Evolutionary conservation across 2,329 filamentous ascomycete genomes (phyloP).

Genomic region (Botryotinia convoluta): DNA sequence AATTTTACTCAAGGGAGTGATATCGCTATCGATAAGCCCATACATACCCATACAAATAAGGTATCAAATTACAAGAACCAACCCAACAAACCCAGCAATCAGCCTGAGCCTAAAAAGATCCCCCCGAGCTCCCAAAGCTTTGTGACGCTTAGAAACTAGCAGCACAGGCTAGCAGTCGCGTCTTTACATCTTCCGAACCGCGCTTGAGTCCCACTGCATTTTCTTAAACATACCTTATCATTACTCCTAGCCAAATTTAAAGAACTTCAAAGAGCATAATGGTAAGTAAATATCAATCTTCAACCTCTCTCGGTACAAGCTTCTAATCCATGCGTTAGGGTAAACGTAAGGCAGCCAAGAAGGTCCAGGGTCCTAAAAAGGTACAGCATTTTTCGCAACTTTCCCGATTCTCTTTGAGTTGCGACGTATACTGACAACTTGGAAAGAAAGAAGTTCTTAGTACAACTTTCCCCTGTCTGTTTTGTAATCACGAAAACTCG

Average conservation of each 20-base stretch:
- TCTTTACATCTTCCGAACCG: constrained; percentile 8
- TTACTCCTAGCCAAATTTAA: not conserved
- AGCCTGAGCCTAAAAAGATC: not conserved
- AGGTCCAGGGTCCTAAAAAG: constrained; percentile 80
- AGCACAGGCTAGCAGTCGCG: constrained; percentile 7
- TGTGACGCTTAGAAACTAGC: not conserved
- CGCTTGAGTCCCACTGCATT: constrained; percentile 13
- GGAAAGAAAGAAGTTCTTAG: constrained; percentile 65
- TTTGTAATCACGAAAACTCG: constrained; percentile 96
- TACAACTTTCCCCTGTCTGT: constrained; percentile 91
- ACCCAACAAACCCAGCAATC: not conserved
- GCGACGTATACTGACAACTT: constrained; percentile 8
- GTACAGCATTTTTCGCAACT: constrained; percentile 43
- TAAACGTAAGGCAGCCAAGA: constrained; percentile 86
- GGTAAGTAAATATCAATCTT: not conserved
- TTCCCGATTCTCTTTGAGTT: not conserved
- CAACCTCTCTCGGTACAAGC: not conserved
- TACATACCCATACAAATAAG: no score
- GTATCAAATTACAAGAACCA: not conserved
- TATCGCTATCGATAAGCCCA: constrained; percentile 11
- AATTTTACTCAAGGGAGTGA: not conserved
- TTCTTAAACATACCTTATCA: constrained; percentile 16
- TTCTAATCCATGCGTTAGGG: constrained; percentile 53
- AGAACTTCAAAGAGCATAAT: constrained; percentile 5
- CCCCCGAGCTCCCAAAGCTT: not conserved